Percentiles rank a stretch among this genome's conserved stretches.
Conservation (phyloP, 1,139 yeast genomes). For the Pichia sp. region DNA sequence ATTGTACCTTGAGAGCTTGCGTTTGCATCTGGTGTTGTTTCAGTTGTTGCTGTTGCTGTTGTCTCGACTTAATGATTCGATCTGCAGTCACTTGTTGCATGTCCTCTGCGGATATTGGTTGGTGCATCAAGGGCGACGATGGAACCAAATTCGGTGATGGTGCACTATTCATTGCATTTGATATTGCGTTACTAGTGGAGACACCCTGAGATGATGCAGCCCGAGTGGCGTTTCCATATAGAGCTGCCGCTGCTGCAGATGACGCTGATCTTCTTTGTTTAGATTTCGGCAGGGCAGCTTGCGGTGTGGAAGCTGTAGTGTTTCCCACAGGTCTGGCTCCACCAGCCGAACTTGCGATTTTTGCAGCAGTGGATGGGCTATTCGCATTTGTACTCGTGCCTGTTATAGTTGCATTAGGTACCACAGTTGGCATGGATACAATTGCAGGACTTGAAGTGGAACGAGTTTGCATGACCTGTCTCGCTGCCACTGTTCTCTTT, state of each 20-base stretch:
- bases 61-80: constrained; percentile 8
- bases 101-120: constrained; percentile 3
- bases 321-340: not conserved
- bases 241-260: constrained; percentile 18
- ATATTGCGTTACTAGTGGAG: not conserved
- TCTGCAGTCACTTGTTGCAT: constrained; percentile 10
- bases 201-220: constrained; percentile 14
- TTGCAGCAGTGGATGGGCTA: not conserved
- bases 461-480: not conserved
- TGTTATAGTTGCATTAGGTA: not conserved
- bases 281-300: not conserved
- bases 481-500: not conserved
- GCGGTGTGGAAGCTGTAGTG: not conserved
- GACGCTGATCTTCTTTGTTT: constrained; percentile 11
- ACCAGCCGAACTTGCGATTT: not conserved
- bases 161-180: not conserved
- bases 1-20: not conserved
- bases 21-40: not conserved
- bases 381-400: not conserved
- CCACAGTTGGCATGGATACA: too few species aligned
- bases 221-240: constrained; percentile 10
- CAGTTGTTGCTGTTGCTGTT: not conserved
- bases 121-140: constrained; percentile 6
- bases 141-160: not conserved
- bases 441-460: not conserved